A percentile compares a stretch with the other conserved stretches of the same genome.
phyloP scores from a whole-genome alignment of 2,329 filamentous ascomycete genomes.

The Fusarium nisikadoi region DNA sequence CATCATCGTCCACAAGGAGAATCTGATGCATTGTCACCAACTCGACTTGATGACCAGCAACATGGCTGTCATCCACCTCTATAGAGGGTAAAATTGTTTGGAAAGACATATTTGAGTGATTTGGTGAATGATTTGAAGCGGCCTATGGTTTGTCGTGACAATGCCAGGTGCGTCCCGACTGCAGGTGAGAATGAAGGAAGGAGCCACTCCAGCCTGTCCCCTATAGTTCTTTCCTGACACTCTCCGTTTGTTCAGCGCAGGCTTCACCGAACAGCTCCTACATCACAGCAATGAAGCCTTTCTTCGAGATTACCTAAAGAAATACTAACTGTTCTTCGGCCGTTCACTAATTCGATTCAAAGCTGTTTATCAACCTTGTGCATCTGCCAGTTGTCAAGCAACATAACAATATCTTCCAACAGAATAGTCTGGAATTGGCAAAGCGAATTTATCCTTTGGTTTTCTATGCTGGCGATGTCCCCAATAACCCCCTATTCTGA shows the following conservation, averaged over 20 bases:
- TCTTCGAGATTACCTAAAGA: too few relatives aligned
- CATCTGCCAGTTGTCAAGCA: background rate
- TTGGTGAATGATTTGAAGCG: background rate
- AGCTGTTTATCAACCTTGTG: background rate
- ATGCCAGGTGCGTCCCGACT: background rate
- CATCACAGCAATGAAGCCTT: background rate
- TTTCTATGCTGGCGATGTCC: background rate
- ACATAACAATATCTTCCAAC: background rate
- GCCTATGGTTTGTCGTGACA: background rate
- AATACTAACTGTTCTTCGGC: background rate
- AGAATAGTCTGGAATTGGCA: background rate
- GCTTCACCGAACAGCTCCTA: background rate
- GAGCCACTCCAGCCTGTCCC: background rate
- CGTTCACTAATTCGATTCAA: background rate
- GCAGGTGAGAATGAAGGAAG: background rate
- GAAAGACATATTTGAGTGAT: background rate
- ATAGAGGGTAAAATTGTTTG: background rate
- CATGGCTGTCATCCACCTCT: background rate
- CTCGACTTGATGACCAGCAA: background rate
- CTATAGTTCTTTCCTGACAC: background rate
- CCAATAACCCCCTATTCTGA: background rate
- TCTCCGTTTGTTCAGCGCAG: background rate
- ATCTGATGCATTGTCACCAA: background rate
- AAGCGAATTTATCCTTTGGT: background rate
- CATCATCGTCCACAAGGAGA: background rate